phyloP scores from a whole-genome alignment of 75 land plant genomes.

The Pinus taeda region DNA sequence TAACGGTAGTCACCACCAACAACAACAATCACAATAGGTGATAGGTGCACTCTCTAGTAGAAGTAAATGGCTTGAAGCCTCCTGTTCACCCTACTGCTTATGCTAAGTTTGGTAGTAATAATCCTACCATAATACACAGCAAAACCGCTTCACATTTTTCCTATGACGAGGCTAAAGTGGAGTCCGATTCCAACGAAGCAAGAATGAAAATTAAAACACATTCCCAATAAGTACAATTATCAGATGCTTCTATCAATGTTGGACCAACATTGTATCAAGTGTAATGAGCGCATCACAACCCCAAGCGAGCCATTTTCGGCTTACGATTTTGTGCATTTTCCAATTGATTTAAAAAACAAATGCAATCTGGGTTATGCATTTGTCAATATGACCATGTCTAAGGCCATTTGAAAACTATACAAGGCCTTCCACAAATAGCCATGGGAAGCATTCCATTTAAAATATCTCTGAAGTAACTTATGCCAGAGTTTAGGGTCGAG shows the following conservation, averaged over 20 bases:
- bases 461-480: slow-evolving; percentile 95
- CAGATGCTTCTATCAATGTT: slow-evolving; percentile 80
- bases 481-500: slow-evolving; percentile 83
- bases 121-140: neutral
- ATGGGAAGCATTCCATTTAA: slow-evolving; percentile 96
- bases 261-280: slow-evolving; percentile 88
- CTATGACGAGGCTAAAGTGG: slow-evolving; percentile 29
- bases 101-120: neutral
- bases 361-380: slow-evolving; percentile 99
- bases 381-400: slow-evolving; percentile 88
- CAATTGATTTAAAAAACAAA: slow-evolving; percentile 98
- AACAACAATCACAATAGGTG: neutral
- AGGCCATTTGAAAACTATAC: slow-evolving; percentile 78
- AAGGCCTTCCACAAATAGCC: slow-evolving; percentile 76
- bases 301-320: slow-evolving; percentile 52
- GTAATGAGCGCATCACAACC: slow-evolving; percentile 55
- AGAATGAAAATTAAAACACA: slow-evolving; percentile 78
- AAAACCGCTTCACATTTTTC: slow-evolving; percentile 22
- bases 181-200: slow-evolving; percentile 30
- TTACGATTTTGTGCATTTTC: slow-evolving; percentile 93
- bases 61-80: neutral
- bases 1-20: neutral
- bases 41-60: neutral
- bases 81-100: neutral
- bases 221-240: slow-evolving; percentile 93